Evolutionary conservation across 1,139 yeast genomes (phyloP), one percentile per base, ranked within the genome.

Genomic region (Hemisphaericaspora xylanilytica): DNA sequence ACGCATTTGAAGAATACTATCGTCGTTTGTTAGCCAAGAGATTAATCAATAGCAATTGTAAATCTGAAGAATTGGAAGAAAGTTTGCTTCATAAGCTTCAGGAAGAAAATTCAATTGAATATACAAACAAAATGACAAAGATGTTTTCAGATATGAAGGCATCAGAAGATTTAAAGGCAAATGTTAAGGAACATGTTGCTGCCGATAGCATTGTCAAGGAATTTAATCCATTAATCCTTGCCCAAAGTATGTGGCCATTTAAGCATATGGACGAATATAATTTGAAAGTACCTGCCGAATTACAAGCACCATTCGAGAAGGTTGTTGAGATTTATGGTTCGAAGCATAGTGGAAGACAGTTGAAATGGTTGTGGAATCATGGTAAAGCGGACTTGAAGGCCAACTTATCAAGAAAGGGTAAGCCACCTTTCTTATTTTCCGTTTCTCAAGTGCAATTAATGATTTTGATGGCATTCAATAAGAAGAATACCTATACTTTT

Each of bases 141-240:
- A 94, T 94, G 99, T 90, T 94, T 63, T 87, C 86, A 56, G 98
- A 94, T 63, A 88, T 94, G 74, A 78, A 85, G 52, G 80, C 94
- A 3, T 88, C 96, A 0, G 81, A 80, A 46, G 95, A 88, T 45
- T 73, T 92, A 59, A 88, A 85, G 52, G 58, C 63, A 14, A 73
- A 75, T 43, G 88, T 89, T 57, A 80, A 75, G 53, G 79, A 76
- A 21, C 70, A 70, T 38, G 61, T 76, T 33, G 59, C 66, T 5
- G 5, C 32, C 8, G 57, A 59, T 14, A 46, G 51, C 30, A 55
- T 61, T 7, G 73, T 78, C 22, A 75, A 80, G 41, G 86, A 81
- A 52, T 83, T 87, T 56, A 78, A 81, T 34, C 90, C 95, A 20
- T 79, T 80, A 50, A 81, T 89, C 22, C 73, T 89, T 39, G 95